Evolutionary conservation across 2,329 filamentous ascomycete species (phyloP), one percentile per base, ranked within the genome.

Genomic region (Neopestalotiopsis sp.): DNA sequence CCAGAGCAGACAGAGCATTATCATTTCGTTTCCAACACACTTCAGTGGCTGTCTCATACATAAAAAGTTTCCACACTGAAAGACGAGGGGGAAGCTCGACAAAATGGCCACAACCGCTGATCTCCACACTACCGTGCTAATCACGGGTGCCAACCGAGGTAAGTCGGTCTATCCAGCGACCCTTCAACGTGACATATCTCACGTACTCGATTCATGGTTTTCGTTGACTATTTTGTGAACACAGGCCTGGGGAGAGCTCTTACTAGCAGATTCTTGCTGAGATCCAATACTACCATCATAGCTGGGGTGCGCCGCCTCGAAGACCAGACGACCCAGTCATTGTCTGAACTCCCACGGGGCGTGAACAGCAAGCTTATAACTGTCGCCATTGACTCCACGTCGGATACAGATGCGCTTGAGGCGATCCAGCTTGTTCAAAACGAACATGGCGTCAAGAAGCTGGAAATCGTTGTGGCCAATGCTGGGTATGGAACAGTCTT

Each of bases 281-380:
- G 84, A 65, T 83, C 85, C 75, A 87, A 89, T 75, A 86, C 89
- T 75, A 86, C 73, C 2, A 69, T 76, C 58, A 74, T 80, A 6
- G 77, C 78, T 13, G 72, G 67, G 2, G 74, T 77, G 17, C 75
- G 78, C 7, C 63, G 75, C 57, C 65, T 70, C 4, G 42, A 69
- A 2, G 38, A 69, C 17, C 1, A 71, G 1, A 65, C 71, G 1
- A 72, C 71, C 1, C 66, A 71, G 30, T 59, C 70, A 2, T 71
- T 82, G 32, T 34, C 62, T 2, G 65, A 70, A 3, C 73, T 84
- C 2, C 75, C 78, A 12, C 75, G 67, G 6, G 80, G 70, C 24
- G 52, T 70, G 1, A 72, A 68, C 20, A 79, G 75, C 38, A 74
- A 68, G 7, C 66, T 84, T 2, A 76, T 82, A 5, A 58, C 80